Conservation (phyloP, 1,139 yeast genomes). For the Protomyces macrosporus region DNA sequence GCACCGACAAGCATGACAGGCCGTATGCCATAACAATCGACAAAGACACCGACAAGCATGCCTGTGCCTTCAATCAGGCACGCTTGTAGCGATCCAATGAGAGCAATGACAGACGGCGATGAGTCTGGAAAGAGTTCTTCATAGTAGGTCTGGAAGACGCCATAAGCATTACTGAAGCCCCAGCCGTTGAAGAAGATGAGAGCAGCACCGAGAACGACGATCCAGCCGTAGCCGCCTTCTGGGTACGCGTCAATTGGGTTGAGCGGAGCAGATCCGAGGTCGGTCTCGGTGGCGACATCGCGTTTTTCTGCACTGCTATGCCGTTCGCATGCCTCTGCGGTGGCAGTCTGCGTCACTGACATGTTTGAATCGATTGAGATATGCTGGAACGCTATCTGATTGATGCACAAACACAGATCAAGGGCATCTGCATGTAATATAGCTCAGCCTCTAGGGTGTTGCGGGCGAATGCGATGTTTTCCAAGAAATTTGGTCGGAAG, state of each 20-base stretch:
- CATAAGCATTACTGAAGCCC: slow-evolving; percentile 29
- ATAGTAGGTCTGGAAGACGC: slow-evolving; percentile 53
- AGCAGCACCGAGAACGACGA: slow-evolving; percentile 11
- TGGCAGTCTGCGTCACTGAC: too few species aligned
- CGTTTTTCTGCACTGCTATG: too few species aligned
- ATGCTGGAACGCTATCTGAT: too few species aligned
- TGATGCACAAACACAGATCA: too few species aligned
- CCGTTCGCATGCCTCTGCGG: too few species aligned
- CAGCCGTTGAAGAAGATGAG: slow-evolving; percentile 23
- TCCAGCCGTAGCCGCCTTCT: slow-evolving; percentile 23
- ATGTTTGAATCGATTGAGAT: too few species aligned
- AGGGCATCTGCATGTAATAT: too few species aligned
- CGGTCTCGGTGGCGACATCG: too few species aligned
- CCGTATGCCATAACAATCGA: slow-evolving; percentile 45
- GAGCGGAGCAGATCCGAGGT: too few species aligned
- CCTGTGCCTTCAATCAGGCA: slow-evolving; percentile 55
- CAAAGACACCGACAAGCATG: slow-evolving; percentile 56
- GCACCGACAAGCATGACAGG: slow-evolving; percentile 45
- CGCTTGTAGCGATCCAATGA: slow-evolving; percentile 59
- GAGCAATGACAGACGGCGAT: slow-evolving; percentile 49
- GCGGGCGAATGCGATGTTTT: too few species aligned
- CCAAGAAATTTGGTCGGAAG: neutral
- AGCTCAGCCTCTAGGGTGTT: too few species aligned
- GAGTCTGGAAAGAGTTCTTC: slow-evolving; percentile 45
- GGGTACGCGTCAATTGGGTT: neutral